These are phyloP conservation scores for Hypholoma sublateritium DNA, from an alignment of 768 basidiomycete genomes.

Conservation along the genomic window DNA sequence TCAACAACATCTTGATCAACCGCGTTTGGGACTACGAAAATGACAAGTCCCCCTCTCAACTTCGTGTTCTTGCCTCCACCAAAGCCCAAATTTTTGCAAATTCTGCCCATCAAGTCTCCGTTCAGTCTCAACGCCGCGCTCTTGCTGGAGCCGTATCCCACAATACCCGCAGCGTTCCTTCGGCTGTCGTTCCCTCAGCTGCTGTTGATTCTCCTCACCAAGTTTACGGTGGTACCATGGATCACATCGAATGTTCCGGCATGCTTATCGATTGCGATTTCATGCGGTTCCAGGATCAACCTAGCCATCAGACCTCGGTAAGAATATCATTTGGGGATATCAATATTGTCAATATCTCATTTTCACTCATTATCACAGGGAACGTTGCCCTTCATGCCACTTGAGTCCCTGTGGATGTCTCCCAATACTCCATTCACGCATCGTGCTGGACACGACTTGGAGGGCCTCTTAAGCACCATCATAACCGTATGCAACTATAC, in stretches of 20 bases:
- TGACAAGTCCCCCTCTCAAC: constrained; percentile 2
- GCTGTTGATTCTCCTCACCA: too few relatives aligned
- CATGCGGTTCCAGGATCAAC: background rate
- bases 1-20: constrained; percentile 8
- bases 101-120: background rate
- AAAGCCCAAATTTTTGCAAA: too few relatives aligned
- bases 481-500: constrained; percentile 1
- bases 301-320: too few relatives aligned
- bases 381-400: constrained; percentile 6
- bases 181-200: too few relatives aligned
- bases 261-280: constrained; percentile 5
- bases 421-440: background rate
- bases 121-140: background rate
- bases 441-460: constrained; percentile 6
- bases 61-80: background rate
- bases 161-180: too few relatives aligned
- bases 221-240: too few relatives aligned
- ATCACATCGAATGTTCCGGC: background rate
- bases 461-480: constrained; percentile 1
- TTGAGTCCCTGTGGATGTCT: background rate
- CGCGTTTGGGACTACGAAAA: background rate
- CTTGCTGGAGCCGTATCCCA: background rate
- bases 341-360: too few relatives aligned
- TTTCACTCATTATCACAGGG: constrained; percentile 1
- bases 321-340: too few relatives aligned